Conservation (phyloP, 2,329 filamentous ascomycete species). For the Fusarium xyrophilum region DNA sequence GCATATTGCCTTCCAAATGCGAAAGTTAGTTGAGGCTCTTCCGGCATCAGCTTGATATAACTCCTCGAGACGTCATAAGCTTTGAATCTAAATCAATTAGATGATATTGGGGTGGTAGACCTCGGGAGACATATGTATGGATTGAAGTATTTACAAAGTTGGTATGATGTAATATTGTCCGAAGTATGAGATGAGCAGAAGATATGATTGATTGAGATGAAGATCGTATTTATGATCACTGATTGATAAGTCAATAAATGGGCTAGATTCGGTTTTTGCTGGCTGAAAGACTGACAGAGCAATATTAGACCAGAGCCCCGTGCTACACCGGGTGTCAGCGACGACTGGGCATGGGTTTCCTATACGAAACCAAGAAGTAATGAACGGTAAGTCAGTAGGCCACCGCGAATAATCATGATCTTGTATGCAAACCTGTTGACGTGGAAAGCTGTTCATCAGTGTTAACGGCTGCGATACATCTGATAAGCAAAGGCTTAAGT, state of each 20-base stretch:
- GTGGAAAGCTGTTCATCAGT: not conserved
- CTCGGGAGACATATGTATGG: accelerated
- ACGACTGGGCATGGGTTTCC: not conserved
- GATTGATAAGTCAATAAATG: not conserved
- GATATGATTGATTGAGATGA: no score
- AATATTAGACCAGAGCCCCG: not conserved
- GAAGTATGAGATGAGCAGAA: no score
- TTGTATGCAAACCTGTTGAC: no score
- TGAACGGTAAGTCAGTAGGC: accelerated
- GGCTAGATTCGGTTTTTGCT: not conserved
- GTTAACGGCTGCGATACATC: no score
- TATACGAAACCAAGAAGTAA: not conserved
- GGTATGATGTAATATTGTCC: not conserved
- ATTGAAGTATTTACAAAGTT: not conserved
- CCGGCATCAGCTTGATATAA: accelerated
- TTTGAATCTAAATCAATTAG: not conserved
- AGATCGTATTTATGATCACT: not conserved
- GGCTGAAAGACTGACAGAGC: not conserved
- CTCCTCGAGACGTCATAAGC: not conserved
- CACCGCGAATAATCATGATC: not conserved
- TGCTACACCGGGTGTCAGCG: not conserved
- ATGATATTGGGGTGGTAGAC: not conserved
- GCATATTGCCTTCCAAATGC: not conserved
- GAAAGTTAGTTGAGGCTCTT: not conserved
- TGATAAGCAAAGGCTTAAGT: not conserved